Conservation (phyloP, 371 early-diverging fungal species). For the Paramicrosporidium saccamoebae region DNA sequence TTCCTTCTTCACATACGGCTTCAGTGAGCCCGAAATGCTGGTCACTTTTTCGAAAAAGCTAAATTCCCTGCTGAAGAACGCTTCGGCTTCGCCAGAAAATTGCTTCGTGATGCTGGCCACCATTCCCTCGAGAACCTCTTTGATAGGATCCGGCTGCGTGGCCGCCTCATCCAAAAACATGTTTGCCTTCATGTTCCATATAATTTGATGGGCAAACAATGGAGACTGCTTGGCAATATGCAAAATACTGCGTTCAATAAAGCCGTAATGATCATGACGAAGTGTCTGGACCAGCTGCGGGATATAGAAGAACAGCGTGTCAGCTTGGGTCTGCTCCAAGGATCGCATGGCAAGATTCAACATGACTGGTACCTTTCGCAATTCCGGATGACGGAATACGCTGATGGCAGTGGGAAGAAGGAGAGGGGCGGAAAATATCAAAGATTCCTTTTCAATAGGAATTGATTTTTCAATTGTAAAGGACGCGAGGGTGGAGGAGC, state of each 20-base stretch:
- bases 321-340: constrained; percentile 55
- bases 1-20: constrained; percentile 63
- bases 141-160: constrained; percentile 25
- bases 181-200: constrained; percentile 99
- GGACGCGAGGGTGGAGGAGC: no score
- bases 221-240: constrained; percentile 66
- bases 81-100: constrained; percentile 47
- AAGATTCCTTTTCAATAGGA: no score
- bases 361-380: no score
- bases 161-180: constrained; percentile 53
- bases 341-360: constrained; percentile 74
- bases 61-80: constrained; percentile 77
- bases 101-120: constrained; percentile 30
- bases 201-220: constrained; percentile 92
- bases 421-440: no score
- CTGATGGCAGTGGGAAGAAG: no score
- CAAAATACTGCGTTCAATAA: constrained; percentile 66
- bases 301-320: constrained; percentile 81
- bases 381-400: no score
- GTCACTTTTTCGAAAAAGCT: constrained; percentile 77
- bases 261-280: constrained; percentile 51
- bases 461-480: no score
- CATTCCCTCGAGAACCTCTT: constrained; percentile 53
- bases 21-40: constrained; percentile 78
- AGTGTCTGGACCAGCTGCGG: constrained; percentile 96